Conservation (phyloP, 306 rosid genomes). For the Abrus precatorius region DNA sequence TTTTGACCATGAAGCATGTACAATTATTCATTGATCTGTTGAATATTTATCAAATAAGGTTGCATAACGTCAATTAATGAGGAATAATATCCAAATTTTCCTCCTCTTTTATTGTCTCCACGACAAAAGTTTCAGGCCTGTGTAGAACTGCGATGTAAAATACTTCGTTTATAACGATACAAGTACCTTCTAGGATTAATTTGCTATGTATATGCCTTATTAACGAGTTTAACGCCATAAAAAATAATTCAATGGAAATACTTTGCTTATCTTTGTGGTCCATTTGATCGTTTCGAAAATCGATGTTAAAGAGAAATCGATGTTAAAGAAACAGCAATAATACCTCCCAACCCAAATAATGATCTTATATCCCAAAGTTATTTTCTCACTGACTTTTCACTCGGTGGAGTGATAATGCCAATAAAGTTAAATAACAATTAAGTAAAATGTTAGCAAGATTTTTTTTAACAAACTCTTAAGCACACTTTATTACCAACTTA, state of each 20-base stretch:
- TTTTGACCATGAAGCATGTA: conserved; percentile 65
- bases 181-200: conserved; percentile 29
- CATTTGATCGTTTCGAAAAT: background rate
- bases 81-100: conserved; percentile 20
- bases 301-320: background rate
- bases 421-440: no score
- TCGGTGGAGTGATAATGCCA: background rate
- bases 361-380: background rate
- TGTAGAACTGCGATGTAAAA: no score
- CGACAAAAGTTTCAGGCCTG: background rate
- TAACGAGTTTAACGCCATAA: no score
- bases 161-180: no score
- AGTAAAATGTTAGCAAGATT: no score
- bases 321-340: background rate
- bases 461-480: no score
- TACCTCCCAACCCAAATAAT: background rate
- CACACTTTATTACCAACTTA: no score
- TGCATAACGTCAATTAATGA: conserved; percentile 27
- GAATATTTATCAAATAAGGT: conserved; percentile 36
- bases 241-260: no score
- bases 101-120: background rate
- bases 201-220: background rate
- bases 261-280: background rate
- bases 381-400: background rate
- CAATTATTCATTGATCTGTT: conserved; percentile 36